phyloP scores from a whole-genome alignment of 2,329 filamentous ascomycete species.

The Botrytis byssoidea region DNA sequence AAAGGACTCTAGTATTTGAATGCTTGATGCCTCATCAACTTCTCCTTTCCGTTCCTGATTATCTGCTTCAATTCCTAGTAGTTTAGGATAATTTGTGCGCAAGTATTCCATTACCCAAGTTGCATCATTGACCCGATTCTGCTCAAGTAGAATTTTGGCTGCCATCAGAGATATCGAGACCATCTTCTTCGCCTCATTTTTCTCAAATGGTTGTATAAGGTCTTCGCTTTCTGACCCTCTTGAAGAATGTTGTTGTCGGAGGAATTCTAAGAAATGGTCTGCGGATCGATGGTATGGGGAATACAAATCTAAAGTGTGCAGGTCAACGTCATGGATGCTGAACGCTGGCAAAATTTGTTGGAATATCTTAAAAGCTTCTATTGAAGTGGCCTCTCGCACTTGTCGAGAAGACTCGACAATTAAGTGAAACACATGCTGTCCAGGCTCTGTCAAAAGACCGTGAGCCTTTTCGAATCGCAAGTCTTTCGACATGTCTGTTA shows the following conservation, averaged over 20 bases:
- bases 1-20: constrained; percentile 32
- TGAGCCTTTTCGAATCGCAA: not conserved
- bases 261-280: constrained; percentile 16
- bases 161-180: constrained; percentile 30
- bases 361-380: constrained; percentile 14
- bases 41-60: constrained; percentile 21
- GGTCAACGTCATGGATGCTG: constrained; percentile 16
- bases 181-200: constrained; percentile 3
- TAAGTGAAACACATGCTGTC: constrained; percentile 3
- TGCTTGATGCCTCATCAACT: constrained; percentile 32
- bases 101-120: constrained; percentile 35
- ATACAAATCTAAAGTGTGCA: constrained; percentile 11
- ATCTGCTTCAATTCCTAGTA: constrained; percentile 28
- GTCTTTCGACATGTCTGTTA: not conserved
- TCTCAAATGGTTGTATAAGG: not conserved
- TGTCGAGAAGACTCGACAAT: not conserved
- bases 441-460: constrained; percentile 1
- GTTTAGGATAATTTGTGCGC: constrained; percentile 28
- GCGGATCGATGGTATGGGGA: constrained; percentile 34
- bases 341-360: constrained; percentile 8
- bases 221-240: not conserved
- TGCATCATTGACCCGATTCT: constrained; percentile 30
- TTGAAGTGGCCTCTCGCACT: not conserved
- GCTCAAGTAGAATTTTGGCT: constrained; percentile 31
- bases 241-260: not conserved